A percentile compares a stretch with the other conserved stretches of the same genome.
Conservation (phyloP, 2,329 filamentous ascomycete genomes). For the Aspergillus sp. region DNA sequence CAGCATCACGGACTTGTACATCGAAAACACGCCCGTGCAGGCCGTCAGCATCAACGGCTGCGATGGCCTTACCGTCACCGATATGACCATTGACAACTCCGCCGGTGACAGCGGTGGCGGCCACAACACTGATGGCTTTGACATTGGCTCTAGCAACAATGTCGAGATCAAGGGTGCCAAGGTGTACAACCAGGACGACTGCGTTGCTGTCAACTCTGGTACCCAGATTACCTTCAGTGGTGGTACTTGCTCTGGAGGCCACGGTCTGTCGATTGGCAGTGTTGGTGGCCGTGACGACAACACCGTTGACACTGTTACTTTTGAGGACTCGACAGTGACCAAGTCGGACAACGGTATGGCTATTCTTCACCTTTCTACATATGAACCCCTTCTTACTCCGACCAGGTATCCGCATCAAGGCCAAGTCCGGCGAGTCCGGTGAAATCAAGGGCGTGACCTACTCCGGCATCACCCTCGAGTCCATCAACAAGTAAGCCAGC, state of each 20-base stretch:
- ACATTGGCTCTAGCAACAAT: slow-evolving; percentile 42
- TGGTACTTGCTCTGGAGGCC: slow-evolving; percentile 36
- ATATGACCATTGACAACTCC: slow-evolving; percentile 59
- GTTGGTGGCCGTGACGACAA: slow-evolving; percentile 59
- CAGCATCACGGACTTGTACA: slow-evolving; percentile 32
- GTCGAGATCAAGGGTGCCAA: slow-evolving; percentile 53
- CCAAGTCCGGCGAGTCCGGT: slow-evolving; percentile 53
- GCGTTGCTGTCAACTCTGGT: slow-evolving; percentile 59
- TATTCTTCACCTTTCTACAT: no score
- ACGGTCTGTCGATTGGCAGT: slow-evolving; percentile 60
- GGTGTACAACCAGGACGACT: slow-evolving; percentile 61
- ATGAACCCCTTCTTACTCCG: not conserved
- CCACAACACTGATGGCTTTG: slow-evolving; percentile 55
- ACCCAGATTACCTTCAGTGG: slow-evolving; percentile 35
- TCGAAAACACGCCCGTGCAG: slow-evolving; percentile 41
- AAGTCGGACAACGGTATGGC: slow-evolving; percentile 51
- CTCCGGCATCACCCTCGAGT: slow-evolving; percentile 40
- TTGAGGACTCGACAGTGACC: slow-evolving; percentile 49
- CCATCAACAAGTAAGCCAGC: slow-evolving; percentile 27
- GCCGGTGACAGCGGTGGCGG: slow-evolving; percentile 49
- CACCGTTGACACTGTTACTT: slow-evolving; percentile 53
- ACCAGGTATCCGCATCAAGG: slow-evolving; percentile 56
- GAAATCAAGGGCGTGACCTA: slow-evolving; percentile 55
- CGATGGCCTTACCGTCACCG: slow-evolving; percentile 52
- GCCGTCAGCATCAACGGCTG: slow-evolving; percentile 39